A percentile compares a stretch with the other conserved stretches of the same genome.
Evolutionary conservation across 2,329 filamentous ascomycete species (phyloP).

Genomic region (Hypoxylon sp.): DNA sequence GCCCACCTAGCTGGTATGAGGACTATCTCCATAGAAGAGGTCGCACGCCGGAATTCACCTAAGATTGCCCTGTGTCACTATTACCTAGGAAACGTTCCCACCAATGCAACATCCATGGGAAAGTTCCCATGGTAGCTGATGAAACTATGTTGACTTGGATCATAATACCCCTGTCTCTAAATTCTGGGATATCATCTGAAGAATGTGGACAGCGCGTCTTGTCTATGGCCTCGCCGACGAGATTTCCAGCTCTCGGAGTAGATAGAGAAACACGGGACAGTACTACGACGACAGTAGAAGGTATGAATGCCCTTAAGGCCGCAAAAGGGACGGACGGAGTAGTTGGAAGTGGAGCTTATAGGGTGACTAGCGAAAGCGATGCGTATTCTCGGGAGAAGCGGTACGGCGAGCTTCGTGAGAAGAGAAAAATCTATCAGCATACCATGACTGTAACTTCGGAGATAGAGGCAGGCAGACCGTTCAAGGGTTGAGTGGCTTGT

Average conservation of each 20-base stretch:
- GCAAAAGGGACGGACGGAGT: constrained; percentile 21
- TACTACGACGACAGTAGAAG: not conserved
- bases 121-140: constrained; percentile 23
- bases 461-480: constrained; percentile 16
- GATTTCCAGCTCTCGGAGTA: constrained; percentile 6
- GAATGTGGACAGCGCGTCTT: constrained; percentile 24
- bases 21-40: constrained; percentile 49
- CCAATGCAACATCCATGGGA: not conserved
- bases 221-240: constrained; percentile 24
- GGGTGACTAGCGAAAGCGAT: constrained; percentile 8
- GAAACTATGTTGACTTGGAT: constrained; percentile 10
- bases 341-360: constrained; percentile 24
- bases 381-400: constrained; percentile 16
- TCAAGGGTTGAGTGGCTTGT: constrained; percentile 15
- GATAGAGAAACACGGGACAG: not conserved
- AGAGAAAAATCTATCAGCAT: constrained; percentile 27
- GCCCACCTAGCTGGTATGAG: constrained; percentile 41
- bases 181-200: constrained; percentile 12
- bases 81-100: constrained; percentile 24
- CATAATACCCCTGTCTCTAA: constrained; percentile 5
- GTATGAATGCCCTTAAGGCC: constrained; percentile 7
- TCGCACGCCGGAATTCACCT: constrained; percentile 46
- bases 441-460: constrained; percentile 23
- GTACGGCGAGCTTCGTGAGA: constrained; percentile 20
- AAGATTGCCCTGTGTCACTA: constrained; percentile 46